Percentiles rank a stretch among this genome's conserved stretches.
Conservation (phyloP, 805 yeast species). For the Candida tammaniensis region DNA sequence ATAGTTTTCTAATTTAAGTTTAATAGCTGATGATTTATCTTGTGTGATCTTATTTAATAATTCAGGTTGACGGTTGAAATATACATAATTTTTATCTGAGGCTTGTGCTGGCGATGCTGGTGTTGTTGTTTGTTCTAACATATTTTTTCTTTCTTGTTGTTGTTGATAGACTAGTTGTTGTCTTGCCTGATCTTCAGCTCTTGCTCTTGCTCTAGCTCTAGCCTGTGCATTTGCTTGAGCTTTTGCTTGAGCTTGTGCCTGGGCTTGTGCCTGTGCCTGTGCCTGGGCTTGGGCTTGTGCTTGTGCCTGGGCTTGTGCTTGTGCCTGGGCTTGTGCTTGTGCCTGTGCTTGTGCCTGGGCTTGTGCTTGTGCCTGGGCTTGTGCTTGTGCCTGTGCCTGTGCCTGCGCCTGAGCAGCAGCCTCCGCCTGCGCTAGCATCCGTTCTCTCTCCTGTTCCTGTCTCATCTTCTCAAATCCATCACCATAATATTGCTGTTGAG, state of each 20-base stretch:
- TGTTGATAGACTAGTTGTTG: conserved; percentile 4
- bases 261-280: conserved; percentile 2
- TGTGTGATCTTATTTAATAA: conserved; percentile 68
- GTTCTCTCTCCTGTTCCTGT: conserved; percentile 1
- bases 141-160: conserved; percentile 2
- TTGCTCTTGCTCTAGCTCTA: conserved; percentile 9
- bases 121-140: conserved; percentile 6
- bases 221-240: conserved; percentile 9
- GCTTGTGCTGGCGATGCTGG: conserved; percentile 8
- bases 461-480: background rate
- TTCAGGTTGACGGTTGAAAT: conserved; percentile 82
- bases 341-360: conserved; percentile 5
- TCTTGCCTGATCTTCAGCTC: conserved; percentile 7
- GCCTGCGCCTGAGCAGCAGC: conserved; percentile 4
- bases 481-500: conserved; percentile 9
- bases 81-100: conserved; percentile 37
- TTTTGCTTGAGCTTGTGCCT: background rate
- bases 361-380: conserved; percentile 4
- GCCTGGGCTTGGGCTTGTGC: conserved; percentile 3
- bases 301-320: conserved; percentile 9
- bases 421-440: conserved; percentile 11
- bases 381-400: conserved; percentile 4
- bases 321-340: conserved; percentile 5
- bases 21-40: conserved; percentile 81
- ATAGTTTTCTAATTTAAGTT: conserved; percentile 76